phyloP scores from a whole-genome alignment of 1,284 basidiomycete species.

The Cerrena zonata region DNA sequence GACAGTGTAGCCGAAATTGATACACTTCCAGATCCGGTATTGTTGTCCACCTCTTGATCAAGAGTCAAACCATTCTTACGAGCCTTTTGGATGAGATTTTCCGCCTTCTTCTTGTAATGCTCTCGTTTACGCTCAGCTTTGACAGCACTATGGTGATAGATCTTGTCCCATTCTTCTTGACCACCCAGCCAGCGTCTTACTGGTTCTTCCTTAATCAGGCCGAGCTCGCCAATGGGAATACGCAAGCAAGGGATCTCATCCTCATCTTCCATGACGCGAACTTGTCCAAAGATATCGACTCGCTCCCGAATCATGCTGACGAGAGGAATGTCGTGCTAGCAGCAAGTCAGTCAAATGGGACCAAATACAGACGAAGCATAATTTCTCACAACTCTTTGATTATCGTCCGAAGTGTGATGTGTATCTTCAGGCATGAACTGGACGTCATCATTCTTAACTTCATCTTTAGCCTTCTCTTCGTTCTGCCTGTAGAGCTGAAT shows the following conservation, averaged over 20 bases:
- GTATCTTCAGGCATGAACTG: not conserved
- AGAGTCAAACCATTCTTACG: slow-evolving; percentile 41
- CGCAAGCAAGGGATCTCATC: slow-evolving; percentile 61
- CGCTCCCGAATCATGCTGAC: slow-evolving; percentile 78
- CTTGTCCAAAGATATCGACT: slow-evolving; percentile 70
- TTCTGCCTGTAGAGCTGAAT: slow-evolving; percentile 29
- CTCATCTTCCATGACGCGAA: slow-evolving; percentile 74
- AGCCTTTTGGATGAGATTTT: slow-evolving; percentile 40
- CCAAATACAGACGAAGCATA: too few relatives aligned
- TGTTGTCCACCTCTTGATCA: slow-evolving; percentile 13
- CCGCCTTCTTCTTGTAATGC: slow-evolving; percentile 37
- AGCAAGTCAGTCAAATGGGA: not conserved
- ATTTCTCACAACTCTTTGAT: too few relatives aligned
- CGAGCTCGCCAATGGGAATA: slow-evolving; percentile 55
- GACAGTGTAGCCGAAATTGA: slow-evolving; percentile 14
- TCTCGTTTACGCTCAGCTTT: slow-evolving; percentile 36
- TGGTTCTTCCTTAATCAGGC: slow-evolving; percentile 62
- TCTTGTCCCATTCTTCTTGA: slow-evolving; percentile 54
- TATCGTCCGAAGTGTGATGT: not conserved
- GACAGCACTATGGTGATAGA: slow-evolving; percentile 37
- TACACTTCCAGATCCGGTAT: too few relatives aligned
- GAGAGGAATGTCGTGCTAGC: slow-evolving; percentile 22
- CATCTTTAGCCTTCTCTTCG: slow-evolving; percentile 24
- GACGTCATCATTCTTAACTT: slow-evolving; percentile 18
- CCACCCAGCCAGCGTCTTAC: slow-evolving; percentile 52